These are phyloP conservation scores for Gamsiella multidivaricata DNA, from an alignment of 192 early-diverging fungal genomes.

Conservation along the genomic window DNA sequence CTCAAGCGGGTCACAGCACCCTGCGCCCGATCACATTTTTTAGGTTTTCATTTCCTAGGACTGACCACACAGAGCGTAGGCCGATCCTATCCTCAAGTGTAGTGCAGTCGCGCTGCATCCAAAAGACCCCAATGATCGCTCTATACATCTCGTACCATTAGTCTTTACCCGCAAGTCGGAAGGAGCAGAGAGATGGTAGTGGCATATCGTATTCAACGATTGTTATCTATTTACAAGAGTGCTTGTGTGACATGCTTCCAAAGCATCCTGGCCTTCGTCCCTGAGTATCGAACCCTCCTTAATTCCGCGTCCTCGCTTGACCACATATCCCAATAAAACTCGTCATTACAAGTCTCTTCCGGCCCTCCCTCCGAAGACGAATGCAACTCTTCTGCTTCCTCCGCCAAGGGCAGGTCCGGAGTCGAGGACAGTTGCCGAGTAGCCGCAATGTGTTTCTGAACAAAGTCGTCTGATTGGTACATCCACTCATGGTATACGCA, in stretches of 20 bases:
- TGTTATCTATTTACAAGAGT: constrained; percentile 30
- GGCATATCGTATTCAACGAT: neutral
- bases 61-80: constrained; percentile 17
- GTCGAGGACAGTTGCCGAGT: neutral
- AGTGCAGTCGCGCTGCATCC: no score
- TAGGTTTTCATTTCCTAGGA: no score
- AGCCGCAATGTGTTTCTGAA: neutral
- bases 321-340: constrained; percentile 48
- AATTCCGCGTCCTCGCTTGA: constrained; percentile 14
- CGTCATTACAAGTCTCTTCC: constrained; percentile 18
- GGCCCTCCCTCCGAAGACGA: neutral
- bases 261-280: constrained; percentile 21
- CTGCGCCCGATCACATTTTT: neutral
- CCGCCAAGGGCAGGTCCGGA: neutral
- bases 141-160: no score
- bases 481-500: constrained; percentile 31
- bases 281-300: constrained; percentile 15
- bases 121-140: no score
- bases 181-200: no score
- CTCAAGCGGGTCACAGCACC: neutral
- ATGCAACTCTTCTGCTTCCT: neutral
- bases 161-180: no score
- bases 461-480: constrained; percentile 22
- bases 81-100: constrained; percentile 19
- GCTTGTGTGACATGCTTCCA: constrained; percentile 17